A percentile compares a stretch with the other conserved stretches of the same genome.
These are phyloP conservation scores for Calonectria montana DNA, from an alignment of 2,329 filamentous ascomycete genomes.

Conservation along the genomic window DNA sequence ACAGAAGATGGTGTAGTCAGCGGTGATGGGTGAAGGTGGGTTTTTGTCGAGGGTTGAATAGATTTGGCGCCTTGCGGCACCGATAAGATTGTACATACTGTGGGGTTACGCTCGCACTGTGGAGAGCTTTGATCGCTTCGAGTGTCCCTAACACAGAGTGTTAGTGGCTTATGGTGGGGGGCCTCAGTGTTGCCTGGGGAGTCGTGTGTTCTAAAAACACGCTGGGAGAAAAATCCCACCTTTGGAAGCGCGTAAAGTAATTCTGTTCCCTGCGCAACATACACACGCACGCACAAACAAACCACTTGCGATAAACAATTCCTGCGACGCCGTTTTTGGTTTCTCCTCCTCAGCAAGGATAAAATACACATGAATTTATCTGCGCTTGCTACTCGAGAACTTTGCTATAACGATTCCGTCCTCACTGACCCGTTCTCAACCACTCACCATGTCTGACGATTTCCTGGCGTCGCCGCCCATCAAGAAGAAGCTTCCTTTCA, in stretches of 20 bases:
- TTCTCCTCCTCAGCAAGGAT: background rate
- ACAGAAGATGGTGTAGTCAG: slow-evolving; percentile 17
- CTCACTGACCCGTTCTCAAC: background rate
- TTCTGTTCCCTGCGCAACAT: slow-evolving; percentile 5
- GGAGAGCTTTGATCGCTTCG: slow-evolving; percentile 17
- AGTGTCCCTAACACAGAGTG: slow-evolving; percentile 30
- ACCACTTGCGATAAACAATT: slow-evolving; percentile 1
- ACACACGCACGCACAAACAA: background rate
- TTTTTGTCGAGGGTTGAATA: slow-evolving; percentile 28
- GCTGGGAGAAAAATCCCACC: slow-evolving; percentile 14
- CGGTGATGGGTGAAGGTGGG: slow-evolving; percentile 29
- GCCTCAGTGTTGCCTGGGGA: slow-evolving; percentile 29
- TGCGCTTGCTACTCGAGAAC: background rate
- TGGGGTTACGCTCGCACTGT: slow-evolving; percentile 38
- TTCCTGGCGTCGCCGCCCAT: slow-evolving; percentile 41
- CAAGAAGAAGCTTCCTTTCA: slow-evolving; percentile 61
- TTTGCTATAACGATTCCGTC: slow-evolving; percentile 22
- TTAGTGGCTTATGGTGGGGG: slow-evolving; percentile 16
- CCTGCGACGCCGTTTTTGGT: background rate
- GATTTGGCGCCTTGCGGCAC: slow-evolving; percentile 36
- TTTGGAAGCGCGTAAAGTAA: slow-evolving; percentile 35
- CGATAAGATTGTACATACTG: slow-evolving; percentile 34
- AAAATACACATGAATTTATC: background rate
- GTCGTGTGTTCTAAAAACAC: slow-evolving; percentile 18
- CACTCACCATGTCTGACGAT: slow-evolving; percentile 47